Percentiles rank a stretch among this genome's conserved stretches.
Evolutionary conservation across 1,139 yeast genomes (phyloP).

Genomic region (Candida tropicalis): DNA sequence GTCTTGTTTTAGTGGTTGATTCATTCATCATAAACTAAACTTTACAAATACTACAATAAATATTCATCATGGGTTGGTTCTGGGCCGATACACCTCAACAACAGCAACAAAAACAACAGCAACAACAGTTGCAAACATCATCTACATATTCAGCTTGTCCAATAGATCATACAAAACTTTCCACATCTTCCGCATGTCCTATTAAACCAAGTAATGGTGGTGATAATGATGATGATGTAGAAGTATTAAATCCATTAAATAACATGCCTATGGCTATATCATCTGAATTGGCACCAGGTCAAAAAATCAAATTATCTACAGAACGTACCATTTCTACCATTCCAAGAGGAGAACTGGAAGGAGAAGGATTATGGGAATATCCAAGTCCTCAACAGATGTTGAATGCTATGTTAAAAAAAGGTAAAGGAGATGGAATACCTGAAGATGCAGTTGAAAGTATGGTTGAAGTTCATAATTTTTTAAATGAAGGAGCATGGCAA

Average conservation of each 20-base stretch:
- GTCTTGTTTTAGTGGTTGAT: no score
- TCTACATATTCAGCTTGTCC: conserved; percentile 29
- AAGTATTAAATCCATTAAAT: conserved; percentile 71
- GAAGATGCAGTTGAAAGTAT: conserved; percentile 96
- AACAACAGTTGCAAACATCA: conserved; percentile 5
- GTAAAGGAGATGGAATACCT: conserved; percentile 81
- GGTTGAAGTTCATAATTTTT: conserved; percentile 96
- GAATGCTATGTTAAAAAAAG: conserved; percentile 94
- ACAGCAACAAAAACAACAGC: conserved; percentile 8
- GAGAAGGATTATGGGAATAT: conserved; percentile 90
- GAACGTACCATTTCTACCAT: conserved; percentile 83
- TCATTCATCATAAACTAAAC: no score
- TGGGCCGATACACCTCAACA: conserved; percentile 55
- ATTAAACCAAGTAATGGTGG: conserved; percentile 6
- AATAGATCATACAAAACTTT: conserved; percentile 25
- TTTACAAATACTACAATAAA: no score
- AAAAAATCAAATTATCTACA: conserved; percentile 73
- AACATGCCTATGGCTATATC: conserved; percentile 84
- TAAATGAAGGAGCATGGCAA: conserved; percentile 98
- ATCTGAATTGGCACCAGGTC: conserved; percentile 76
- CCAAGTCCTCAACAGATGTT: conserved; percentile 99
- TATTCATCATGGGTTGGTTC: conserved; percentile 72
- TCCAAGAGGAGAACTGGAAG: conserved; percentile 74
- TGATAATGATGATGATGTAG: conserved; percentile 16
- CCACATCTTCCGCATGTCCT: conserved; percentile 15